phyloP scores from a whole-genome alignment of 495 filamentous ascomycete species.

The Annulohypoxylon maeteangense region DNA sequence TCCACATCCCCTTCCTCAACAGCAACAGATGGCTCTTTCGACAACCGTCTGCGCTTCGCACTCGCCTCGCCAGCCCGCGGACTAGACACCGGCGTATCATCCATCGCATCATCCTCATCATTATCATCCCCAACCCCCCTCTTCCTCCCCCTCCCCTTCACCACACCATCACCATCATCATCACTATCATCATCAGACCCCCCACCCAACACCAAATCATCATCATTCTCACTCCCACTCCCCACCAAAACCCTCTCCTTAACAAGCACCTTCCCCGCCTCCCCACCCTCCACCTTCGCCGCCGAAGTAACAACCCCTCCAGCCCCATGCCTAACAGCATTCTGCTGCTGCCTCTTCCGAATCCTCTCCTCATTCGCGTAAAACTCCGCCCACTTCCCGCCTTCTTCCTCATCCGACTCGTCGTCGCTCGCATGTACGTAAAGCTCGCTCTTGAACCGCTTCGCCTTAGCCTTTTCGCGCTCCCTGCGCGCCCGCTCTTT shows the following conservation, averaged over 20 bases:
- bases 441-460: conserved; percentile 83
- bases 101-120: conserved; percentile 45
- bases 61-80: conserved; percentile 30
- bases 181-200: conserved; percentile 37
- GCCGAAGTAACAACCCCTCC: conserved; percentile 29
- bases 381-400: conserved; percentile 72
- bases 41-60: conserved; percentile 43
- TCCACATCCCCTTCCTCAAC: conserved; percentile 9
- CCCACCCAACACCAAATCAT: conserved; percentile 38
- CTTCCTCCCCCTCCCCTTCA: background rate
- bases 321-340: conserved; percentile 31
- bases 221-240: conserved; percentile 49
- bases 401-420: conserved; percentile 75
- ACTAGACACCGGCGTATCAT: conserved; percentile 45
- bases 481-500: conserved; percentile 63
- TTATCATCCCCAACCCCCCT: conserved; percentile 39
- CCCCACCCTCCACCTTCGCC: background rate
- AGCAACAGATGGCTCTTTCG: conserved; percentile 31
- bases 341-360: conserved; percentile 57
- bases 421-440: conserved; percentile 84
- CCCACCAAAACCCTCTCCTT: conserved; percentile 26
- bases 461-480: conserved; percentile 70
- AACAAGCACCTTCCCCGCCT: conserved; percentile 20
- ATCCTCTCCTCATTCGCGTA: conserved; percentile 65
- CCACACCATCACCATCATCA: conserved; percentile 11